Conservation (phyloP, 2,329 filamentous ascomycete species). For the Alternaria angustiovoidea region DNA sequence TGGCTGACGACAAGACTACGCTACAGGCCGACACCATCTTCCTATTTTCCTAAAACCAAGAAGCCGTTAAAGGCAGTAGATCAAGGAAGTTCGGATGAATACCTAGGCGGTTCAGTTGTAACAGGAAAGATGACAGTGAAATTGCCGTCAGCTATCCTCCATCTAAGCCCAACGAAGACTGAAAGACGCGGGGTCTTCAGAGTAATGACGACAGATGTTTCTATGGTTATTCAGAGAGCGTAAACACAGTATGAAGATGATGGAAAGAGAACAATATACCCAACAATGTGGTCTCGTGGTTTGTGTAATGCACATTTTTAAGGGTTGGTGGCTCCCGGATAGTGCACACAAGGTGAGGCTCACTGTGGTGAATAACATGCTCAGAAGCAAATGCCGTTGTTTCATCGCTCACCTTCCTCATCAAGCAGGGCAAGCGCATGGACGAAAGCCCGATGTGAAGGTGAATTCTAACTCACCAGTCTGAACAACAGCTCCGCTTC, state of each 20-base stretch:
- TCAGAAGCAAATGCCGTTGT: not conserved
- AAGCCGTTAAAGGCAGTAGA: not conserved
- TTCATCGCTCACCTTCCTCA: not conserved
- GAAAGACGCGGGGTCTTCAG: not conserved
- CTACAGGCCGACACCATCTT: not conserved
- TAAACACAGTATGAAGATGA: too few species aligned
- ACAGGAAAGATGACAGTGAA: not conserved
- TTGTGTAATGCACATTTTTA: too few species aligned
- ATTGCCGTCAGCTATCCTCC: not conserved
- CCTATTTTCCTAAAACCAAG: not conserved
- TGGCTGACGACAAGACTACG: slow-evolving; percentile 5
- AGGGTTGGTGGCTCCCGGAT: not conserved
- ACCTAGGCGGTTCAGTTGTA: not conserved
- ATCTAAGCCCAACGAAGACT: not conserved
- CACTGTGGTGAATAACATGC: not conserved
- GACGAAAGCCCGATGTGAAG: not conserved
- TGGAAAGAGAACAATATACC: too few species aligned
- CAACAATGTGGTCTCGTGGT: too few species aligned
- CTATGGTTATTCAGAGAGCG: not conserved
- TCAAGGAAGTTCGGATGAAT: not conserved
- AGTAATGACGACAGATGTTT: not conserved
- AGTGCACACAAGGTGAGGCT: not conserved
- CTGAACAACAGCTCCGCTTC: not conserved
- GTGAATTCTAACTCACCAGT: not conserved
- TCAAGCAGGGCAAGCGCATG: not conserved